These are phyloP conservation scores for Penicillium sp. DNA, from an alignment of 2,329 filamentous ascomycete species.

Conservation along the genomic window DNA sequence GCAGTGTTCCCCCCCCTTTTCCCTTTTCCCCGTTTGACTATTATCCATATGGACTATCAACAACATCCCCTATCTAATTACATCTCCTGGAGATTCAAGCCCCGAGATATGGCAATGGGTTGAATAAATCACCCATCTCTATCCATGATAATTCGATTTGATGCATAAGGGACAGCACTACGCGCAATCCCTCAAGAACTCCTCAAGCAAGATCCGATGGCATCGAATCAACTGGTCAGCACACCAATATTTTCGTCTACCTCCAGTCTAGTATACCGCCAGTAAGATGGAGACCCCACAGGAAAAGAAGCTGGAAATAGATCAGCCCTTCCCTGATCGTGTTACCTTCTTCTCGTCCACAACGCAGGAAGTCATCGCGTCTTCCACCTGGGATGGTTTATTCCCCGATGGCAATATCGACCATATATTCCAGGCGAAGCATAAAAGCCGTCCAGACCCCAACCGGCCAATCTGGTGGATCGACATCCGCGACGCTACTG, in stretches of 20 bases:
- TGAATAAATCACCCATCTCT: neutral
- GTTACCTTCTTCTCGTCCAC: slow-evolving; percentile 96
- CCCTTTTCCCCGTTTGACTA: neutral
- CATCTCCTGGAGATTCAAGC: neutral
- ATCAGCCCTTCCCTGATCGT: slow-evolving; percentile 62
- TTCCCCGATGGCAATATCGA: slow-evolving; percentile 15
- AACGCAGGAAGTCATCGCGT: slow-evolving; percentile 55
- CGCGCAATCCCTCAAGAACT: neutral
- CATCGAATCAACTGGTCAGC: neutral
- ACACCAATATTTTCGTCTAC: neutral
- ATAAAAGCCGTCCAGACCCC: slow-evolving; percentile 12
- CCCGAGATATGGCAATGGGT: slow-evolving; percentile 2
- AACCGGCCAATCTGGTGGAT: slow-evolving; percentile 78
- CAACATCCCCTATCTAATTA: neutral
- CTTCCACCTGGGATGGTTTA: slow-evolving; percentile 23
- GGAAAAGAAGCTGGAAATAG: slow-evolving; percentile 1
- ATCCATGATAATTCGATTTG: neutral
- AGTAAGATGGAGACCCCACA: slow-evolving; percentile 2
- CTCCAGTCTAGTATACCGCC: neutral
- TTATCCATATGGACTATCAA: neutral
- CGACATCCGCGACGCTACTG: slow-evolving; percentile 82
- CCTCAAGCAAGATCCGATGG: neutral
- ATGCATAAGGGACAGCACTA: neutral
- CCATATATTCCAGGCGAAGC: slow-evolving; percentile 15
- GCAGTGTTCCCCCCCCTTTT: neutral